Base-by-base conservation (phyloP, 2,329 filamentous ascomycete species). In the Claviceps humidiphila region DNA sequence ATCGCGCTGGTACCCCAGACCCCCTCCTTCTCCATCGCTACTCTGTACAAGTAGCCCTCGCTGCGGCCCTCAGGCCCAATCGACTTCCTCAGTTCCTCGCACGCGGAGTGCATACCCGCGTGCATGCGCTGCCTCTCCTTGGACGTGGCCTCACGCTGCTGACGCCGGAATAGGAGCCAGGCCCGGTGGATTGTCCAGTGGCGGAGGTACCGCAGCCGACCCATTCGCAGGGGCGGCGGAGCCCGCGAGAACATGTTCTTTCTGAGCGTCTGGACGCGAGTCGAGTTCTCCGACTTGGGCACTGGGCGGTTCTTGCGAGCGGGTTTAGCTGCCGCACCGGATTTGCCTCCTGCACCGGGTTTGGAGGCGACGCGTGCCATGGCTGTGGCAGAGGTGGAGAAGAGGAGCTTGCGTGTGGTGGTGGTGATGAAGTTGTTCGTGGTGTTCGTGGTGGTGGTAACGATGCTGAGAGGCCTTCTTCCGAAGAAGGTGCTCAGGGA, bases 111-210 rank as follows among this genome's bases (percentile, higher is more conserved):
- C 85, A 98, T 97, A 63, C 80, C 81, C 64, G 87, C 84, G 71
- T 90, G 89, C 73, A 82, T 77, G 55, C 87, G 76, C 71, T 89
- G 81, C 47, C 96, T 77, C 66, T 90, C 87, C 51, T 76, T 71
- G 64, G 87, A 77, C 50, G 81, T 76, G 39, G 73, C 71, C 57
- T 78, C 74, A 48, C 82, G 82, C 61, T 82, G 77, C 65, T 86
- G 79, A 59, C 83, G 78, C 61, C 84, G 82, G 71, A 85, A 85
- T 34, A 97, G 76, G 62, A 87, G 77, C 89, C 90, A 97, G 22
- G 91, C 91, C 61, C 93, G 89, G 75, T 97, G 90, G 69, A 98
- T 97, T 50, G 93, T 97, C 93, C 93, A 98, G 76, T 98, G 93
- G 47, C 93, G 87, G 58, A 98, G 82, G 69, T 82, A 80, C 53